Percentiles rank a stretch among this genome's conserved stretches.
phyloP scores from a whole-genome alignment of 2,329 filamentous ascomycete genomes.

The Xylariaceae sp. region DNA sequence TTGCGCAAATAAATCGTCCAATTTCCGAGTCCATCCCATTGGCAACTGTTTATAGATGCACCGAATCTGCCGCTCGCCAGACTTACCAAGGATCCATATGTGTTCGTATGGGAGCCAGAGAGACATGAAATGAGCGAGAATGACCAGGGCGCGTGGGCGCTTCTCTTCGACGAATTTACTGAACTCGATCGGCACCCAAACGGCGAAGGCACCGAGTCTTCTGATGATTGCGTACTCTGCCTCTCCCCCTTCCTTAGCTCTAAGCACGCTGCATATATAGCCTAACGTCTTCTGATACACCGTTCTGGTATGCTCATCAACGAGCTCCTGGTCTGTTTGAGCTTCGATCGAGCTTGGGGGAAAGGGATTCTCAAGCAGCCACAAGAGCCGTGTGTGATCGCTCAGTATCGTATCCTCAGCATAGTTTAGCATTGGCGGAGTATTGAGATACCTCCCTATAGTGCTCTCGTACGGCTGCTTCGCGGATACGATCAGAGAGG shows the following conservation, averaged over 20 bases:
- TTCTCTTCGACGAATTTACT: slow-evolving; percentile 32
- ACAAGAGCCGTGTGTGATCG: slow-evolving; percentile 29
- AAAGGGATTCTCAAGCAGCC: slow-evolving; percentile 33
- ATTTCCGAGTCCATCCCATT: slow-evolving; percentile 32
- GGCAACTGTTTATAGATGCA: slow-evolving; percentile 34
- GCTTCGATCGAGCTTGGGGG: slow-evolving; percentile 20
- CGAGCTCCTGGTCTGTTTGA: slow-evolving; percentile 28
- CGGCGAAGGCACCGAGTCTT: slow-evolving; percentile 34
- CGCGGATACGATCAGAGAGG: slow-evolving; percentile 16
- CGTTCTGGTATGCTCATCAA: slow-evolving; percentile 24
- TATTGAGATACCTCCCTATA: slow-evolving; percentile 27
- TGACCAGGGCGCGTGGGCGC: slow-evolving; percentile 34
- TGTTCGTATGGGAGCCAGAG: slow-evolving; percentile 34
- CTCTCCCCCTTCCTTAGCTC: slow-evolving; percentile 28
- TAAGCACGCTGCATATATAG: slow-evolving; percentile 33
- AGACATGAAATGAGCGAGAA: slow-evolving; percentile 37
- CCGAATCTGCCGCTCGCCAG: slow-evolving; percentile 34
- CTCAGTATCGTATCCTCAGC: slow-evolving; percentile 28
- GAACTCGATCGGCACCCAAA: slow-evolving; percentile 33
- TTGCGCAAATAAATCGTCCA: slow-evolving; percentile 30
- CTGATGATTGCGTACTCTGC: slow-evolving; percentile 29
- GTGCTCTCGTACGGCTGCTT: slow-evolving; percentile 10
- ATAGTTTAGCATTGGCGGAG: slow-evolving; percentile 28
- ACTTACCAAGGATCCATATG: slow-evolving; percentile 34
- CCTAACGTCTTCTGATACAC: slow-evolving; percentile 32